Percentiles rank a stretch among this genome's conserved stretches.
These are phyloP conservation scores for Liriodendron chinense DNA, from an alignment of 164 flowering plant genomes.

Conservation along the genomic window DNA sequence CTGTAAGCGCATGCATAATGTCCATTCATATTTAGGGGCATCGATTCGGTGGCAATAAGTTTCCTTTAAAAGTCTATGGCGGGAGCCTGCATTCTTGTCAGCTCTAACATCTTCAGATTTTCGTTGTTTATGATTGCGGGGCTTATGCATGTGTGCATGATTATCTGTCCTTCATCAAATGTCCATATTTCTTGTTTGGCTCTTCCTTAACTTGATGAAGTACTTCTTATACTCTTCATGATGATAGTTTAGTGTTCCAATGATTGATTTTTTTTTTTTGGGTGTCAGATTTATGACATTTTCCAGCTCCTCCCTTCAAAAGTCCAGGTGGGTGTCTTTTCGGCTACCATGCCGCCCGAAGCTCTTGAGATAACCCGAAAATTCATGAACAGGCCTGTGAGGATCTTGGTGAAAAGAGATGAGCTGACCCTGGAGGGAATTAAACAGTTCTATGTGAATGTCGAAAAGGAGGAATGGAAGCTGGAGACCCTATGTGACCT, in stretches of 20 bases:
- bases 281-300: conserved; percentile 55
- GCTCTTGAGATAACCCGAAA: conserved; percentile 68
- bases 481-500: conserved; percentile 86
- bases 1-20: neutral
- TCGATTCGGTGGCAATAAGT: too few relatives aligned
- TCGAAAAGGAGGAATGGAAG: conserved; percentile 87
- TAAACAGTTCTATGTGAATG: conserved; percentile 78
- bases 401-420: conserved; percentile 64
- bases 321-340: conserved; percentile 67
- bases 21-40: too few relatives aligned
- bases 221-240: neutral
- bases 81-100: too few relatives aligned
- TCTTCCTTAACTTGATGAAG: neutral
- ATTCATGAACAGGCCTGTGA: conserved; percentile 72
- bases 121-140: too few relatives aligned
- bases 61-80: too few relatives aligned
- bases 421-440: conserved; percentile 88
- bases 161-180: too few relatives aligned
- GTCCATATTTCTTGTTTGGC: neutral
- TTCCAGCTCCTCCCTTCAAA: conserved; percentile 59
- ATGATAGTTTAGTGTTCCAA: neutral
- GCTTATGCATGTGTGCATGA: too few relatives aligned
- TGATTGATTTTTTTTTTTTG: neutral
- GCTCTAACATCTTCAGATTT: too few relatives aligned
- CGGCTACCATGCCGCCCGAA: conserved; percentile 74